phyloP scores from a whole-genome alignment of 2,329 filamentous ascomycete species.

The Xylariaceae sp. region DNA sequence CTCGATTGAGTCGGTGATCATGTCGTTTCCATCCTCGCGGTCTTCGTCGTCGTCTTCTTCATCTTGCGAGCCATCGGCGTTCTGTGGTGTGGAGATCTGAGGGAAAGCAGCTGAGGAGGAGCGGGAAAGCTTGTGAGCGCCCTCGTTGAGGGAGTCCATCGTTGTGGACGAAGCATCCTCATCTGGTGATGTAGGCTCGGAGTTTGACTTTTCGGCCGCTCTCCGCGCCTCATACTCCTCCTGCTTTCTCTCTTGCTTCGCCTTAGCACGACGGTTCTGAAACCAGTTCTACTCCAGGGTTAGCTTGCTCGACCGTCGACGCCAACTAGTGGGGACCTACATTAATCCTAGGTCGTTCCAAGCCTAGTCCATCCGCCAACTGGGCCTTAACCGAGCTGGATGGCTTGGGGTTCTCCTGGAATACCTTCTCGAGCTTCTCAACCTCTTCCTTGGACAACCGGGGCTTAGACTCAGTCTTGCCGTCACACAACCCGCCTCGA shows the following conservation, averaged over 20 bases:
- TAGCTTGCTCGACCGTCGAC: conserved; percentile 13
- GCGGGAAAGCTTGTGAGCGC: conserved; percentile 32
- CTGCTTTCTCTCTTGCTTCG: conserved; percentile 58
- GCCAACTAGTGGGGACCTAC: conserved; percentile 35
- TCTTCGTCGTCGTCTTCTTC: conserved; percentile 17
- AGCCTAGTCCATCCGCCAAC: conserved; percentile 55
- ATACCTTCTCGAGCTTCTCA: conserved; percentile 61
- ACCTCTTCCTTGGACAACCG: conserved; percentile 70
- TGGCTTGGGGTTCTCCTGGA: conserved; percentile 60
- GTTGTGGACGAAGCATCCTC: conserved; percentile 19
- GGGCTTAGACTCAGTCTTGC: conserved; percentile 39
- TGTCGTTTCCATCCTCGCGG: conserved; percentile 16
- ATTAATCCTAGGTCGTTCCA: conserved; percentile 61
- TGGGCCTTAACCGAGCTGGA: conserved; percentile 57
- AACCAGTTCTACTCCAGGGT: conserved; percentile 57
- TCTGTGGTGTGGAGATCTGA: conserved; percentile 23
- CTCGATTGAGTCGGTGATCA: conserved; percentile 2
- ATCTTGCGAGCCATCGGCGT: conserved; percentile 17
- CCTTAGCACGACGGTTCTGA: conserved; percentile 60
- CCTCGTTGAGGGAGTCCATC: conserved; percentile 27
- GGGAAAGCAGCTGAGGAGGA: conserved; percentile 37
- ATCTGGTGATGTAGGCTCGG: conserved; percentile 33
- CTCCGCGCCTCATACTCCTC: conserved; percentile 45
- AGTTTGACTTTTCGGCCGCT: conserved; percentile 34
- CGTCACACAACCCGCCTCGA: conserved; percentile 25